A percentile compares a stretch with the other conserved stretches of the same genome.
Evolutionary conservation across 108 stramenopile species (phyloP).

Genomic region (Pseudonitzschia multistriata): DNA sequence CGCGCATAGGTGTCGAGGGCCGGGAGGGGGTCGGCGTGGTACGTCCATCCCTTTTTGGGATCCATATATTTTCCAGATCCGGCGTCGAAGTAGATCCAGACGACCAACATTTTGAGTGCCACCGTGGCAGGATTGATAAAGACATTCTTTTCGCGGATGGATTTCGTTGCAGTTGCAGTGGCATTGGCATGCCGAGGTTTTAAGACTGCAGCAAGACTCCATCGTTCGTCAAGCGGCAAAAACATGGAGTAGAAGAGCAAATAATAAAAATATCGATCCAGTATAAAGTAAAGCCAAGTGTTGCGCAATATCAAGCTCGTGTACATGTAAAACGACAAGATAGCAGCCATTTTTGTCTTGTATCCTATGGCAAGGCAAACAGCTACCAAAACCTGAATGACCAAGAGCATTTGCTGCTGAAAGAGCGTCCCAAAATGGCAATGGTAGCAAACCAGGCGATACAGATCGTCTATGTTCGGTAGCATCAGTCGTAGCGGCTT

Average conservation of each 20-base stretch:
- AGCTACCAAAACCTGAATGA: conserved; percentile 58
- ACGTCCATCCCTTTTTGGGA: conserved; percentile 70
- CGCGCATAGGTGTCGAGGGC: conserved; percentile 85
- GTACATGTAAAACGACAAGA: conserved; percentile 77
- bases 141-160: not conserved
- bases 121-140: conserved; percentile 41
- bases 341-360: conserved; percentile 50
- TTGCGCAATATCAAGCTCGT: conserved; percentile 74
- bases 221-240: conserved; percentile 51
- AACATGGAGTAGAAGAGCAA: conserved; percentile 78
- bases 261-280: conserved; percentile 87
- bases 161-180: not conserved
- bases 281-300: conserved; percentile 85
- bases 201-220: conserved; percentile 35
- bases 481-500: conserved; percentile 61
- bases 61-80: conserved; percentile 80
- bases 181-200: not conserved
- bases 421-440: conserved; percentile 64
- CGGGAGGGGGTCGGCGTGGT: conserved; percentile 63
- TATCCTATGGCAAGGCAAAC: conserved; percentile 63
- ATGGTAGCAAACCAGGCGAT: conserved; percentile 68
- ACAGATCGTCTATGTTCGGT: conserved; percentile 67
- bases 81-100: conserved; percentile 86
- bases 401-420: conserved; percentile 57
- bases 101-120: conserved; percentile 57